Percentiles rank a stretch among this genome's conserved stretches.
Conservation (phyloP, 1,284 basidiomycete species). For the Marasmius fiardii region DNA sequence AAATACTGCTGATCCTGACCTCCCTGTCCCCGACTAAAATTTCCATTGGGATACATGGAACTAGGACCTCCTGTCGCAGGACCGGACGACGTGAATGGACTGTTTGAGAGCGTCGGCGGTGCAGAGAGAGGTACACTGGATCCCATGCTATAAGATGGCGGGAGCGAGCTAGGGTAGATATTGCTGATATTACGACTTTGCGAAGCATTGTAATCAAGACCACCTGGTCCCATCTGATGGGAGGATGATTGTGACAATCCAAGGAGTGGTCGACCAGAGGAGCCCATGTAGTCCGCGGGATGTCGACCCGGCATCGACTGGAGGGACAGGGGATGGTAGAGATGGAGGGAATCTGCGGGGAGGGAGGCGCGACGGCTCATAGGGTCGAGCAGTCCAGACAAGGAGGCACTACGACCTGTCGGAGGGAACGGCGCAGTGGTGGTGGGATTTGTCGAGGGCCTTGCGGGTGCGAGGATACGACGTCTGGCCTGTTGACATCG, state of each 20-base stretch:
- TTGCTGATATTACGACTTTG: conserved; percentile 12
- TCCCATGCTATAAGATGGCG: conserved; percentile 29
- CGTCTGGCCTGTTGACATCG: conserved; percentile 57
- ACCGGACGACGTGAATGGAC: conserved; percentile 42
- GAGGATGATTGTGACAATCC: conserved; percentile 4
- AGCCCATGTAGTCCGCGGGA: conserved; percentile 10
- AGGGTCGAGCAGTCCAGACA: conserved; percentile 40
- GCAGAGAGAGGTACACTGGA: conserved; percentile 53
- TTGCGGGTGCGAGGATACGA: conserved; percentile 77
- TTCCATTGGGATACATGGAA: conserved; percentile 11
- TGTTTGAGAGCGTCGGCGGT: conserved; percentile 41
- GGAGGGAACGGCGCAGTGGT: conserved; percentile 69
- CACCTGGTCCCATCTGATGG: conserved; percentile 15
- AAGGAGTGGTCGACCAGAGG: conserved; percentile 5
- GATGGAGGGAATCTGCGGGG: conserved; percentile 56
- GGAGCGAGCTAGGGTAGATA: conserved; percentile 11
- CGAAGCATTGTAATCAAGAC: conserved; percentile 9
- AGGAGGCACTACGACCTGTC: conserved; percentile 39
- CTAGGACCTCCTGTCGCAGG: conserved; percentile 13
- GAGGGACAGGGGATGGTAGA: conserved; percentile 73
- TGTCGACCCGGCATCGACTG: conserved; percentile 40
- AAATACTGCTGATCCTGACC: conserved; percentile 23
- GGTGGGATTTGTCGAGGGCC: conserved; percentile 68
- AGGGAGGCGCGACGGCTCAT: conserved; percentile 39
- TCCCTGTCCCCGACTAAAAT: conserved; percentile 7